A percentile compares a stretch with the other conserved stretches of the same genome.
These are phyloP conservation scores for Fraxinus nigra DNA, from an alignment of 305 asterid species.

Conservation along the genomic window DNA sequence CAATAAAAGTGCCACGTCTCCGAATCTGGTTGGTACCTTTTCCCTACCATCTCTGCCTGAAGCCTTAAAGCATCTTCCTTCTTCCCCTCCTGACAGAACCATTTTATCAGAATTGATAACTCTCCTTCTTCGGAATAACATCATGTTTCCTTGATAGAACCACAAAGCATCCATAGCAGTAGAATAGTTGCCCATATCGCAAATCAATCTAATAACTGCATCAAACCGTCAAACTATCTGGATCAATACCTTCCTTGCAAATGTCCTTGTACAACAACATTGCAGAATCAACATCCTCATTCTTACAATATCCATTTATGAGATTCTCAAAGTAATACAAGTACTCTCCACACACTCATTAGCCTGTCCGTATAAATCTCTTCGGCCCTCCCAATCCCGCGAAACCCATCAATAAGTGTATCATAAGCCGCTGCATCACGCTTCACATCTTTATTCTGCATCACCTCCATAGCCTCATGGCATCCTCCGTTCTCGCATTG, in stretches of 20 bases:
- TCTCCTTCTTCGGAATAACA: constrained; percentile 42
- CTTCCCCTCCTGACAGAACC: constrained; percentile 54
- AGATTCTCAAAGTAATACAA: constrained; percentile 65
- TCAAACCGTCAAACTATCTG: constrained; percentile 46
- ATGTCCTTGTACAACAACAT: constrained; percentile 53
- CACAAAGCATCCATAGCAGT: constrained; percentile 43
- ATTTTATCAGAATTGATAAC: constrained; percentile 45
- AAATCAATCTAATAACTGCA: constrained; percentile 46
- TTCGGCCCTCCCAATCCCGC: constrained; percentile 64
- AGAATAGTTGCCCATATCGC: constrained; percentile 35
- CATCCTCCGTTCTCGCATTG: constrained; percentile 46
- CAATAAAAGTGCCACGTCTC: constrained; percentile 55
- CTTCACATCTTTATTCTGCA: constrained; percentile 42
- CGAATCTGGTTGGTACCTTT: constrained; percentile 54
- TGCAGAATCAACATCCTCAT: constrained; percentile 46
- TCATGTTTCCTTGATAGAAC: constrained; percentile 39
- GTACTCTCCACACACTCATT: constrained; percentile 49
- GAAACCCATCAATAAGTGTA: constrained; percentile 61
- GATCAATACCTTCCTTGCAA: constrained; percentile 49
- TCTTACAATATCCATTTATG: constrained; percentile 57
- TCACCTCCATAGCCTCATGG: constrained; percentile 51
- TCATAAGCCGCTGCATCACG: constrained; percentile 53
- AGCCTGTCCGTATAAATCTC: constrained; percentile 68
- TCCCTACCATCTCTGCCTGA: constrained; percentile 73
- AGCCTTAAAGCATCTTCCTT: constrained; percentile 65